A percentile compares a stretch with the other conserved stretches of the same genome.
Conservation (phyloP, 345 rosid genomes). For the Xanthoceras sorbifolium region DNA sequence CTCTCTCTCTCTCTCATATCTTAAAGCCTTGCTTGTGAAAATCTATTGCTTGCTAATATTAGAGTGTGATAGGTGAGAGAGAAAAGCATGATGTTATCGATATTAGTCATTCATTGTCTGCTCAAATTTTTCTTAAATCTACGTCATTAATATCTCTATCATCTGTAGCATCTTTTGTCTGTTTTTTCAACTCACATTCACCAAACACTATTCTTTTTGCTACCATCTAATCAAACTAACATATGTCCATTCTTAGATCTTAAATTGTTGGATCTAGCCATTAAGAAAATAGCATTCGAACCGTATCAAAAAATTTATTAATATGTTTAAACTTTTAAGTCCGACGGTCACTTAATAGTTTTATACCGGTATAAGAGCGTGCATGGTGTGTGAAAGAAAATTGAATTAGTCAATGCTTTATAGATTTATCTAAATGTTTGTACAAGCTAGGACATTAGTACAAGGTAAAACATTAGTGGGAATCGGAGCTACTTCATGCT, state of each 20-base stretch:
- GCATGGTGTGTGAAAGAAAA: too few relatives aligned
- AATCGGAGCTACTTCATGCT: neutral
- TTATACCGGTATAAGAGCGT: too few relatives aligned
- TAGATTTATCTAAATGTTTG: slow-evolving; percentile 12
- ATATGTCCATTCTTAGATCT: too few relatives aligned
- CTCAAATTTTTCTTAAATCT: neutral
- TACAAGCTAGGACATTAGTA: neutral
- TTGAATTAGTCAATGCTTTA: neutral
- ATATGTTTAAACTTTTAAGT: too few relatives aligned
- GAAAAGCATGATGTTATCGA: neutral
- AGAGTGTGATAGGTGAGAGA: neutral
- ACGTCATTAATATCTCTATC: neutral
- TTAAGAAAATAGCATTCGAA: too few relatives aligned
- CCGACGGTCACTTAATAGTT: too few relatives aligned
- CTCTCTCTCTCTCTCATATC: too few relatives aligned
- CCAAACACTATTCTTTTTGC: neutral
- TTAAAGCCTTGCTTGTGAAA: neutral
- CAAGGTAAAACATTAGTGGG: neutral
- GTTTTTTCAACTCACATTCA: neutral
- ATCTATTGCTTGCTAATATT: too few relatives aligned
- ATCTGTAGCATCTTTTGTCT: neutral
- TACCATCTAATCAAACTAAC: neutral
- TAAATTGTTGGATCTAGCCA: too few relatives aligned
- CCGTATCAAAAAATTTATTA: too few relatives aligned
- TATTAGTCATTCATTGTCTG: slow-evolving; percentile 3